Base-by-base conservation (phyloP, 768 basidiomycete genomes). In the Paxillus rubicundulus region DNA sequence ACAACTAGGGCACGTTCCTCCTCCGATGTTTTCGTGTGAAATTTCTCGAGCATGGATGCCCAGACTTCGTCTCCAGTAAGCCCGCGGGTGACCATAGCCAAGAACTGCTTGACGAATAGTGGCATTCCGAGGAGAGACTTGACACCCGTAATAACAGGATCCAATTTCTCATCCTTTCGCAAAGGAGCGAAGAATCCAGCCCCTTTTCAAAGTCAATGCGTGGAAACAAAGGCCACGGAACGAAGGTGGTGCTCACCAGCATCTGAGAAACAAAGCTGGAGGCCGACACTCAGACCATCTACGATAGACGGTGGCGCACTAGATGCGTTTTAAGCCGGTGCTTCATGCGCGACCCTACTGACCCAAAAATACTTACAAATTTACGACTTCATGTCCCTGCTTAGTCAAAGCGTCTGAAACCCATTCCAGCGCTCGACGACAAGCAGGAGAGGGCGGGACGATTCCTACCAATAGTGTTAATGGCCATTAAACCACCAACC, bases 181-280 rank as follows among this genome's bases (percentile, higher is more conserved):
- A 75, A 56, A 3, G 60, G 55, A 37, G 58, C 51, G 48, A 72
- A 75, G 43, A 76, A 61, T 58, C 79, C 81, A 21, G 70, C 60
- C 16, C 80, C 82, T 84, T 46, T 45, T 5, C 41, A 16, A 9
- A 28, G 20, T 55, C 13, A 47, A 45, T 27, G 39, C 20, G 9
- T 33, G 17, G 5, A 2, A 2, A 37, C 44, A 37, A 32, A 38
- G 13, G 17, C 5, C n/a, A 10, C 16, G 5, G 33, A 9, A 20
- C 4, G 17, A 43, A 10, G 10, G 5, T 5, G 27, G 52, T 21
- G 51, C 59, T 52, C 41, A 78, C 83, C 82, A 43, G 79, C 81
- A 45, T 85, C 83, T 4, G 78, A 72, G 62, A 85, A 82, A 30
- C 78, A 64, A 17, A 84, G 63, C 54, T 83, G 77, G 56, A 82